Percentiles rank a stretch among this genome's conserved stretches.
Conservation (phyloP, 257 asterid species). For the Hygrophila difformis region DNA sequence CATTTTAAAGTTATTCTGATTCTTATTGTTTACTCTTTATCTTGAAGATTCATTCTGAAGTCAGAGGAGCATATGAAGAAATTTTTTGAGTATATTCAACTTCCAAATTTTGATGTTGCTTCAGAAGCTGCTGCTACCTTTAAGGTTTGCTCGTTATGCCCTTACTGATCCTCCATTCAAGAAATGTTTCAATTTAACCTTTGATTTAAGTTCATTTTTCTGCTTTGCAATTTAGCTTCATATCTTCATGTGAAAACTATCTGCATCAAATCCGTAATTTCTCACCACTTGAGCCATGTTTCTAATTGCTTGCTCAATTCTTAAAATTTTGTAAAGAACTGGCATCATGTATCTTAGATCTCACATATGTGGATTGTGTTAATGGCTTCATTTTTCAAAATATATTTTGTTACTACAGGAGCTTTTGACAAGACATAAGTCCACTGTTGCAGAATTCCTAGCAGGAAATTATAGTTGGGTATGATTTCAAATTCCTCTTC, state of each 20-base stretch:
- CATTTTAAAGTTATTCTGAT: too few relatives aligned
- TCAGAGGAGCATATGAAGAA: conserved; percentile 55
- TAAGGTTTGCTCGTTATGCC: conserved; percentile 39
- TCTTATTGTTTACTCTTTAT: neutral
- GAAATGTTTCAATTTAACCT: neutral
- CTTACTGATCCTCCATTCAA: conserved; percentile 1
- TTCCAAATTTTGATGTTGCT: conserved; percentile 88
- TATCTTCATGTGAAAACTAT: too few relatives aligned
- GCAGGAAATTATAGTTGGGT: conserved; percentile 66
- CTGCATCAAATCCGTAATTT: too few relatives aligned
- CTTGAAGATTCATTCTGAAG: conserved; percentile 54
- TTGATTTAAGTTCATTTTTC: neutral
- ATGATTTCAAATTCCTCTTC: conserved; percentile 16
- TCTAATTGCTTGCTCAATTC: too few relatives aligned
- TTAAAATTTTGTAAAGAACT: neutral
- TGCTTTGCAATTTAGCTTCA: neutral
- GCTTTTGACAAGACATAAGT: conserved; percentile 88
- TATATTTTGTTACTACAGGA: conserved; percentile 56
- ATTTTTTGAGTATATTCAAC: conserved; percentile 69
- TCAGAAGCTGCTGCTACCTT: conserved; percentile 87
- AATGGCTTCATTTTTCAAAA: conserved; percentile 1
- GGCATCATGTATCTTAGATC: neutral
- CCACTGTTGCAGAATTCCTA: conserved; percentile 77
- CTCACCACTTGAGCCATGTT: too few relatives aligned
- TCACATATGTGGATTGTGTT: neutral